Percentiles rank a stretch among this genome's conserved stretches.
These are phyloP conservation scores for Kluyveromyces lactis DNA, from an alignment of 805 yeast genomes.

Conservation along the genomic window DNA sequence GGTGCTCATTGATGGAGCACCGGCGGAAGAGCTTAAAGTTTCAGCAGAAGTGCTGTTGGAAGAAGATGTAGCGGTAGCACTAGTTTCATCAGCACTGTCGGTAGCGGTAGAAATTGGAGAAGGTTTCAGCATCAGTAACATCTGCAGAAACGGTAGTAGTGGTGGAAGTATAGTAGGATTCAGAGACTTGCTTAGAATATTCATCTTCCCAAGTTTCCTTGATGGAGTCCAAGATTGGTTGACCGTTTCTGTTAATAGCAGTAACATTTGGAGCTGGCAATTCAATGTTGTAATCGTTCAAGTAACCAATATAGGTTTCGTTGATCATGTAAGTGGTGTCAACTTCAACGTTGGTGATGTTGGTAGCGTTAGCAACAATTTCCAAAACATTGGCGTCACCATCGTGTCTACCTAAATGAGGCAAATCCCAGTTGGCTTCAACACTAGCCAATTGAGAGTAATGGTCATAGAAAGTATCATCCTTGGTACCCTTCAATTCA, in stretches of 20 bases:
- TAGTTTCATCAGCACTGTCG: slow-evolving; percentile 1
- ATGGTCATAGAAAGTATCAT: slow-evolving; percentile 43
- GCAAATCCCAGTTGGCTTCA: slow-evolving; percentile 43
- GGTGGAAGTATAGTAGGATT: slow-evolving; percentile 26
- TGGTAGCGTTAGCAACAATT: slow-evolving; percentile 32
- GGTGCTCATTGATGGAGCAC: background rate
- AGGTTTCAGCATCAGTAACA: slow-evolving; percentile 9
- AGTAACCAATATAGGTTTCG: slow-evolving; percentile 28
- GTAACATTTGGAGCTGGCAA: slow-evolving; percentile 33
- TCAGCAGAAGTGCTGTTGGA: slow-evolving; percentile 7
- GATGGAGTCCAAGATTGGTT: slow-evolving; percentile 27
- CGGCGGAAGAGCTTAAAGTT: background rate
- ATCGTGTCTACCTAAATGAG: slow-evolving; percentile 43
- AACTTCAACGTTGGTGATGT: slow-evolving; percentile 25
- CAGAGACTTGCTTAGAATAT: slow-evolving; percentile 21
- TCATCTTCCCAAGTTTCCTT: slow-evolving; percentile 29
- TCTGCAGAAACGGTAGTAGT: slow-evolving; percentile 23
- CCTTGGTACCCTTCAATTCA: slow-evolving; percentile 35
- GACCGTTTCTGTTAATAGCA: slow-evolving; percentile 30
- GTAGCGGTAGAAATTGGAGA: slow-evolving; percentile 7
- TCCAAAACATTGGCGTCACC: slow-evolving; percentile 42
- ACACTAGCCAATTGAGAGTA: slow-evolving; percentile 43
- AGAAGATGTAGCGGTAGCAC: slow-evolving; percentile 8
- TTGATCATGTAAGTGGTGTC: slow-evolving; percentile 30
- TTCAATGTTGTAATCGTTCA: slow-evolving; percentile 20